Percentiles rank a stretch among this genome's conserved stretches.
phyloP scores from a whole-genome alignment of 2,329 filamentous ascomycete species.

The Venturia nashicola region DNA sequence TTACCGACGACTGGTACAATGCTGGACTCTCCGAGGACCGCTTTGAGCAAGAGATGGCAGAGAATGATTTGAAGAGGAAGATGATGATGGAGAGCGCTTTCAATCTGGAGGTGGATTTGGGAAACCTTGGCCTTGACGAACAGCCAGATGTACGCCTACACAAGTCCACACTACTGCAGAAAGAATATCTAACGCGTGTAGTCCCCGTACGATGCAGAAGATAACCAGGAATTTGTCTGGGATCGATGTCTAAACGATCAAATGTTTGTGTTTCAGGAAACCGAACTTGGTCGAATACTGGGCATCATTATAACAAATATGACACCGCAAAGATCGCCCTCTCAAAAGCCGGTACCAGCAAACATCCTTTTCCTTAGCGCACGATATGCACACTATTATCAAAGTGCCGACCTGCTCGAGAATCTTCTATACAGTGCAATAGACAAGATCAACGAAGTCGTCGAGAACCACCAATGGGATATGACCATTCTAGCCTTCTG shows the following conservation, averaged over 20 bases:
- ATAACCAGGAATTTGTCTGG: constrained; percentile 93
- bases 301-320: constrained; percentile 96
- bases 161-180: not conserved
- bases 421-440: constrained; percentile 75
- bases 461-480: constrained; percentile 95
- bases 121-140: constrained; percentile 91
- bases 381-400: constrained; percentile 92
- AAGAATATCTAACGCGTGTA: constrained; percentile 17
- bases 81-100: constrained; percentile 99
- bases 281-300: constrained; percentile 79
- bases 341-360: constrained; percentile 95
- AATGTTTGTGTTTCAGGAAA: constrained; percentile 99
- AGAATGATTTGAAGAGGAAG: constrained; percentile 85
- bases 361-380: constrained; percentile 96
- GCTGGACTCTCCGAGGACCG: constrained; percentile 83
- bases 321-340: constrained; percentile 87
- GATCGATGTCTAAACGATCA: constrained; percentile 88
- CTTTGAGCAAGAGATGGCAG: constrained; percentile 94
- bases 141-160: constrained; percentile 59
- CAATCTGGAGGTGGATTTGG: constrained; percentile 90
- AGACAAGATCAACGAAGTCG: constrained; percentile 92
- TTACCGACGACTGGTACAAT: constrained; percentile 85
- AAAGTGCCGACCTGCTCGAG: constrained; percentile 70
- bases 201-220: constrained; percentile 70
- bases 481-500: constrained; percentile 99